These are phyloP conservation scores for Neocallimastix lanati DNA, from an alignment of 192 early-diverging fungal genomes.

Conservation along the genomic window DNA sequence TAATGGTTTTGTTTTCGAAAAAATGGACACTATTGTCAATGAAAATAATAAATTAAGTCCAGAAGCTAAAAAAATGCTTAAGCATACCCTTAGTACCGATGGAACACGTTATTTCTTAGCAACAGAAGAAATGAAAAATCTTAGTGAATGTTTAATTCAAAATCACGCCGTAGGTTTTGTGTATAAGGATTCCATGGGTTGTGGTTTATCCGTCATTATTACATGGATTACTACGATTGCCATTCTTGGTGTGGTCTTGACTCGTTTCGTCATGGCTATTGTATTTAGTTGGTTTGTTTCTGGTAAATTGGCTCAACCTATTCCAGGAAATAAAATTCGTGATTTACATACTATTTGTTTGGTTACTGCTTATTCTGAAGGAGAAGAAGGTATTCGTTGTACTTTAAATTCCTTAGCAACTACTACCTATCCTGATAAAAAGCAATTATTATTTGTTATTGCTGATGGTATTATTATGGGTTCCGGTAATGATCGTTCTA, in stretches of 20 bases:
- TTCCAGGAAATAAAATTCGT: background rate
- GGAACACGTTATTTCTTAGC: background rate
- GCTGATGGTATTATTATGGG: constrained; percentile 84
- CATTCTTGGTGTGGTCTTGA: constrained; percentile 15
- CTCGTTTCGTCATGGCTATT: constrained; percentile 11
- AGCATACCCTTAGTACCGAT: background rate
- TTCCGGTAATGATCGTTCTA: constrained; percentile 46
- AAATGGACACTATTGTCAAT: too few relatives aligned
- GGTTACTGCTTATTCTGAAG: constrained; percentile 85
- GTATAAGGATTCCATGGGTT: constrained; percentile 9
- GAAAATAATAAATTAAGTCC: too few relatives aligned
- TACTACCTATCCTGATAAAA: constrained; percentile 65
- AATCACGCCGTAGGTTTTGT: constrained; percentile 11
- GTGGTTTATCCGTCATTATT: constrained; percentile 13
- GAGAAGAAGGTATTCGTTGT: constrained; percentile 51
- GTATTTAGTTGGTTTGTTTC: constrained; percentile 7
- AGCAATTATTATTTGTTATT: constrained; percentile 71
- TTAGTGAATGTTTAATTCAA: constrained; percentile 12
- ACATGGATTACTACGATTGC: constrained; percentile 9
- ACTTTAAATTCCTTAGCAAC: constrained; percentile 73
- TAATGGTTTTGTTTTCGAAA: too few relatives aligned
- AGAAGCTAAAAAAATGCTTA: background rate
- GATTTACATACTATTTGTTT: constrained; percentile 31
- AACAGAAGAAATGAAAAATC: background rate
- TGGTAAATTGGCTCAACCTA: background rate